Evolutionary conservation across 176 grass and related monocot genomes (phyloP), one percentile per base, ranked within the genome.

Genomic region (Triticum urartu): DNA sequence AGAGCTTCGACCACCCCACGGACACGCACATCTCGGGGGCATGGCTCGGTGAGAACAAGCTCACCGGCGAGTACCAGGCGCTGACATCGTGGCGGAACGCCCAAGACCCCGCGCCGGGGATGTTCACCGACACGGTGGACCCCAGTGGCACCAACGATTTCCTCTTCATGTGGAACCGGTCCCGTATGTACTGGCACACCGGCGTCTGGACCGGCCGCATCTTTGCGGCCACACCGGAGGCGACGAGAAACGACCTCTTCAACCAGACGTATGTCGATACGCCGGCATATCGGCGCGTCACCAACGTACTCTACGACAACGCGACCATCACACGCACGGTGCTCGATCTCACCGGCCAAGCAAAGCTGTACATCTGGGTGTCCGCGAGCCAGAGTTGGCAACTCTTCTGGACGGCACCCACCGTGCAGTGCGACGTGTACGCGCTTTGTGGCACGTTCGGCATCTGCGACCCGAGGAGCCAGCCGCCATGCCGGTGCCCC

Each of bases 71-170:
- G 36, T 79, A 81, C 26, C 81, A 72, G 63, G 1, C 15, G 50
- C 15, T 54, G 50, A 18, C 50, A 1, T 54, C 50, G 5, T 54
- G 91, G 88, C 85, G 77, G 24, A 85, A 87, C 43, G 40, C 72
- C 3, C 79, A 85, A 11, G 78, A 92, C 81, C 90, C 90, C 0
- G 62, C 87, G 3, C 87, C 84, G 0, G 88, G 91, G 7, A 56
- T 77, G 21, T 90, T 87, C 69, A 25, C 22, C 35, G 0, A 77
- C 22, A 82, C 86, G 64, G 9, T 87, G 22, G 78, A 81, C 59
- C 68, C 45, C 39, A 12, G 18, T 32, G 43, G 83, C 62, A 75
- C 9, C 61, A 83, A 30, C 56, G 78, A 87, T n/a, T 64, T 89
- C 81, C 80, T 83, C 80, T 38, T 26, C 12, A 75, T 83, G 26